Evolutionary conservation across 495 filamentous ascomycete species (phyloP).

Genomic region (Hypoxylon fragiforme): DNA sequence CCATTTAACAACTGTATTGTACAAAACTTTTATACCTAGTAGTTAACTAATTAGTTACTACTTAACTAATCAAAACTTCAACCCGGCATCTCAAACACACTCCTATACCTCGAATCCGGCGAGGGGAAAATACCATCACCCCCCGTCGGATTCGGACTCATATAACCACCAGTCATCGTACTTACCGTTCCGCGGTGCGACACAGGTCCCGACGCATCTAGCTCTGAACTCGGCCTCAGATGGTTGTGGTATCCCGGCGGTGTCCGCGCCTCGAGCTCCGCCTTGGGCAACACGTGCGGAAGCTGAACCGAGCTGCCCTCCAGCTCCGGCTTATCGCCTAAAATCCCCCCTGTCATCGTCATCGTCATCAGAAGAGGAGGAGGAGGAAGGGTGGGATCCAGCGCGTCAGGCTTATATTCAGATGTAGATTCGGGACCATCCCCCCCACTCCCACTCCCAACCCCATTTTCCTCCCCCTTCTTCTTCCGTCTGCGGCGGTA

Average conservation of each 20-base stretch:
- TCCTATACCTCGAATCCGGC: conserved; percentile 3
- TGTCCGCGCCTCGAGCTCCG: conserved; percentile 11
- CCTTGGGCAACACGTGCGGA: background rate
- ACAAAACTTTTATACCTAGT: too few relatives aligned
- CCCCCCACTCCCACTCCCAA: background rate
- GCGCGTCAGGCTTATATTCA: too few relatives aligned
- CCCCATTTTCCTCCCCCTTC: background rate
- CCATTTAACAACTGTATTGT: too few relatives aligned
- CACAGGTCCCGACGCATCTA: background rate
- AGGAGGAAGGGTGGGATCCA: background rate
- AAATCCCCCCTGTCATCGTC: background rate
- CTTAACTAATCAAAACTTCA: background rate
- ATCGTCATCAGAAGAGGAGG: background rate
- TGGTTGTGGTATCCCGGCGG: too few relatives aligned
- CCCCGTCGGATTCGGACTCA: background rate
- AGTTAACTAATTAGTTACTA: too few relatives aligned
- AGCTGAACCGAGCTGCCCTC: background rate
- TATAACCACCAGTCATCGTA: background rate
- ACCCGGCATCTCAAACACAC: background rate
- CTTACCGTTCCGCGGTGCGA: background rate
- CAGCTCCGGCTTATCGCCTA: conserved; percentile 3
- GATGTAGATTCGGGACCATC: too few relatives aligned
- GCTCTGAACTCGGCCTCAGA: background rate
- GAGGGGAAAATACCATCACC: background rate
- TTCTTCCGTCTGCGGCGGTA: background rate